Evolutionary conservation across 495 filamentous ascomycete genomes (phyloP).

Genomic region (Cairneyella variabilis): DNA sequence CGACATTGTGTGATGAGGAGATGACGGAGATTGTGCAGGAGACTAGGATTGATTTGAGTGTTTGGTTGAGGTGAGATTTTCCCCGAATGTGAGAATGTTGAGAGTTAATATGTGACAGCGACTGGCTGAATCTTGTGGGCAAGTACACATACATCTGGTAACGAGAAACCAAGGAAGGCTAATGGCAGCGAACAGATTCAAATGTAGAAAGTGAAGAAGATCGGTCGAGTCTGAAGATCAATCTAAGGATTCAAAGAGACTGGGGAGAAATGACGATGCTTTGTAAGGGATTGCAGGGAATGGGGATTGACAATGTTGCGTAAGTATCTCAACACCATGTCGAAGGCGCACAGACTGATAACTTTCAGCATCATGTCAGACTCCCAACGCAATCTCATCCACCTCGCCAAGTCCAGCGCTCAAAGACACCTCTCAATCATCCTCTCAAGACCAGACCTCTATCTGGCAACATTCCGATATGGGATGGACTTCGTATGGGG

Average conservation of each 20-base stretch:
- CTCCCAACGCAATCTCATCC: slow-evolving; percentile 37
- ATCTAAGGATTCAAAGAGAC: slow-evolving; percentile 40
- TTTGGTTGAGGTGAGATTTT: slow-evolving; percentile 42
- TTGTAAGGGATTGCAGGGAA: slow-evolving; percentile 43
- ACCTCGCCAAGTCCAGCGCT: slow-evolving; percentile 43
- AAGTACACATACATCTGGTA: slow-evolving; percentile 1
- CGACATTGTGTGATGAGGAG: slow-evolving; percentile 17
- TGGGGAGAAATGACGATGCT: slow-evolving; percentile 48
- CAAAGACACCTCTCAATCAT: slow-evolving; percentile 47
- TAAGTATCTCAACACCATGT: not conserved
- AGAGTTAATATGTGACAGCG: slow-evolving; percentile 24
- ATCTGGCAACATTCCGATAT: slow-evolving; percentile 46
- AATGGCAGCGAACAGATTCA: not conserved
- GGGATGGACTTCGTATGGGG: slow-evolving; percentile 55
- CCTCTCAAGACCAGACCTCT: slow-evolving; percentile 36
- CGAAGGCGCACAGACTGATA: not conserved
- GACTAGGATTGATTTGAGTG: slow-evolving; percentile 40
- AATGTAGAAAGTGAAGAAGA: slow-evolving; percentile 26
- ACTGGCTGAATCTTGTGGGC: slow-evolving; percentile 44
- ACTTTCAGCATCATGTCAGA: slow-evolving; percentile 34
- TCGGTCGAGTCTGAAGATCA: slow-evolving; percentile 34
- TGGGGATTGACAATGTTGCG: slow-evolving; percentile 45
- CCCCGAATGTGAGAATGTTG: not conserved
- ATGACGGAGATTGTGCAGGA: slow-evolving; percentile 41
- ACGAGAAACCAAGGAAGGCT: not conserved